Evolutionary conservation across 2,329 filamentous ascomycete genomes (phyloP), one percentile per base, ranked within the genome.

Genomic region (Cryoendolithus antarcticus): DNA sequence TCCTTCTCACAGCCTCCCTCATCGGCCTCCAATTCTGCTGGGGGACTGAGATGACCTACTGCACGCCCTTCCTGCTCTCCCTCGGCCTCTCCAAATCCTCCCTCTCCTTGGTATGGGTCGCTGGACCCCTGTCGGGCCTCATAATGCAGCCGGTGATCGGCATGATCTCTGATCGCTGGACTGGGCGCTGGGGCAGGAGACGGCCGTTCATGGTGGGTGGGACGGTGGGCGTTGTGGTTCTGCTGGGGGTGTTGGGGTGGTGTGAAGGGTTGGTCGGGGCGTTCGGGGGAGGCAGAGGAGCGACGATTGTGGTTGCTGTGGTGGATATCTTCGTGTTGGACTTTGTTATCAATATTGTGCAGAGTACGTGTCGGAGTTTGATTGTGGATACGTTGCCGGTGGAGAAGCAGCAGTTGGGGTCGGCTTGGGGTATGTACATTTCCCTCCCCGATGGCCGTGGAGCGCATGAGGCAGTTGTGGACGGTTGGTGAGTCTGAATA

Each of bases 21-120:
- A 74, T 93, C 52, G 89, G 89, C 41, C 72, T 95, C 51, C 86
- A 91, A 82, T 93, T 76, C 55, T 51, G 47, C 47, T 57, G 54
- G 55, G 53, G 86, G 43, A 82, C 93, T 57, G 88, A 95, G 62
- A 93, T 95, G 84, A 95, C 88, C n/a, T 95, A 98, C 64, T 95
- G 88, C 65, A 95, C 89, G 1, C 91, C 91, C 0, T 98, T 96
- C 60, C 82, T 98, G 37, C 80, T 94, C 85, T 21, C 71, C 93
- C 39, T 89, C 24, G 70, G 69, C 8, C 51, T 73, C 30, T 65
- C 61, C 48, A 71, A 71, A 47, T 65, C 66, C 3, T 54, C 67
- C 29, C 62, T 69, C 30, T 63, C 66, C n/a, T 57, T 71, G 4
- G 64, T 96, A 40, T 98, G 91, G 91, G 82, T 96, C 53, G 89